Base-by-base conservation (phyloP, 345 rosid species). In the Camelina neglecta region DNA sequence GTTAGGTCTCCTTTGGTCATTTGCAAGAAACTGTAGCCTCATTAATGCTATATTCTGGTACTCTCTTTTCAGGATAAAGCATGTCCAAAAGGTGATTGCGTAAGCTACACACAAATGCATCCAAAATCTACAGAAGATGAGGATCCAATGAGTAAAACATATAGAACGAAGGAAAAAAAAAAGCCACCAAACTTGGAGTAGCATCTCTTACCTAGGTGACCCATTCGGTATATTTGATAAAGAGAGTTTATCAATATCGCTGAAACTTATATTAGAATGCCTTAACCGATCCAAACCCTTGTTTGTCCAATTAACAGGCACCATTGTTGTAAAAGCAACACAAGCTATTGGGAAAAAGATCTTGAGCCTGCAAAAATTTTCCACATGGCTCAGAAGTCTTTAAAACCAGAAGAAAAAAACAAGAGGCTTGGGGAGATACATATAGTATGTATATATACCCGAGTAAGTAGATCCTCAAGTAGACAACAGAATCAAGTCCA, bases 21-120 rank as follows among this genome's bases (percentile, higher is more conserved):
- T 79, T 65, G 97, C 97, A 61, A 94, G 96, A 85, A 94, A 94
- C 76, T 92, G 97, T 81, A 94, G 77, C 69, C 97, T 84, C 97
- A 88, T 86, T 15, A 80, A 60, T 71, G 97, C 97, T 36, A 94
- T 85, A 41, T 81, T 85, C 71, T 85, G 95, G 23, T 90, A 92
- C 78, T 92, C 98, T 65, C 80, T 82, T 77, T 94, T 92, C 83
- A 94, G 71, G 38, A 89, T 85, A 66, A 85, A 90, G 83, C 98
- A 94, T 47, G 97, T 90, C 98, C 98, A 94, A 79, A 90, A 85
- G 48, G 92, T 92, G 56, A 92, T 87, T 7, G 73, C 93, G 84
- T 92, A 94, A 50, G 97, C 97, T 92, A 89, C 89, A 35, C 87
- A 90, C 75, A 92, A 51, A 84, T 92, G 98, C 57, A 93, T 84